These are phyloP conservation scores for Cyclotella kingstonii DNA, from an alignment of 108 stramenopile genomes.

Conservation along the genomic window DNA sequence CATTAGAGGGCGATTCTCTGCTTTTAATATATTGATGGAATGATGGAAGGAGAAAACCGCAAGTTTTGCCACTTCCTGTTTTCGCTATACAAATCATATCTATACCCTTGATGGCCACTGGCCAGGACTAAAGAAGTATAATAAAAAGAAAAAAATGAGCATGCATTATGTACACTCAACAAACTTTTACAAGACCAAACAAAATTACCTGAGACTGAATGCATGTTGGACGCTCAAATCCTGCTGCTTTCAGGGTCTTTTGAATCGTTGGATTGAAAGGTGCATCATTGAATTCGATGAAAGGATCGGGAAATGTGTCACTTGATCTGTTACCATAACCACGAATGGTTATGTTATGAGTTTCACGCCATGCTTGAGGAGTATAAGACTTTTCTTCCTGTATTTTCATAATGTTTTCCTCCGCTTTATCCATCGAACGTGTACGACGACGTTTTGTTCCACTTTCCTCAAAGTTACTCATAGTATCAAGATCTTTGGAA, in stretches of 20 bases:
- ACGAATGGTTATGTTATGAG: constrained; percentile 66
- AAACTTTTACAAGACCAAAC: background rate
- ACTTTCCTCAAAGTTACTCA: constrained; percentile 14
- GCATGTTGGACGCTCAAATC: constrained; percentile 77
- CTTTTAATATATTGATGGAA: constrained; percentile 75
- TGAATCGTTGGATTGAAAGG: constrained; percentile 72
- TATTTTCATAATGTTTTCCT: constrained; percentile 50
- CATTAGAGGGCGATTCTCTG: constrained; percentile 18
- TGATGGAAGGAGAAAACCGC: constrained; percentile 94
- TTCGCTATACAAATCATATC: constrained; percentile 99
- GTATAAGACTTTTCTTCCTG: constrained; percentile 47
- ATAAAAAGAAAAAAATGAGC: constrained; percentile 2
- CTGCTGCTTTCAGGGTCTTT: constrained; percentile 66
- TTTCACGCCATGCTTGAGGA: constrained; percentile 80
- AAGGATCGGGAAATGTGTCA: constrained; percentile 58
- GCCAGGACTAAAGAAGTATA: constrained; percentile 63
- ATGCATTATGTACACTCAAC: background rate
- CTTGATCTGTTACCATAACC: constrained; percentile 53
- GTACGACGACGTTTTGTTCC: constrained; percentile 60
- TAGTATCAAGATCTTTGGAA: constrained; percentile 59
- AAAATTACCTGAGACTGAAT: constrained; percentile 81
- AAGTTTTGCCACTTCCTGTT: constrained; percentile 96
- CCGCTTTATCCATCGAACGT: constrained; percentile 81
- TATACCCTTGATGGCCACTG: constrained; percentile 81
- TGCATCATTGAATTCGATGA: constrained; percentile 70